A percentile compares a stretch with the other conserved stretches of the same genome.
phyloP scores from a whole-genome alignment of 108 stramenopile species.

The Mediolabrus comicus region DNA sequence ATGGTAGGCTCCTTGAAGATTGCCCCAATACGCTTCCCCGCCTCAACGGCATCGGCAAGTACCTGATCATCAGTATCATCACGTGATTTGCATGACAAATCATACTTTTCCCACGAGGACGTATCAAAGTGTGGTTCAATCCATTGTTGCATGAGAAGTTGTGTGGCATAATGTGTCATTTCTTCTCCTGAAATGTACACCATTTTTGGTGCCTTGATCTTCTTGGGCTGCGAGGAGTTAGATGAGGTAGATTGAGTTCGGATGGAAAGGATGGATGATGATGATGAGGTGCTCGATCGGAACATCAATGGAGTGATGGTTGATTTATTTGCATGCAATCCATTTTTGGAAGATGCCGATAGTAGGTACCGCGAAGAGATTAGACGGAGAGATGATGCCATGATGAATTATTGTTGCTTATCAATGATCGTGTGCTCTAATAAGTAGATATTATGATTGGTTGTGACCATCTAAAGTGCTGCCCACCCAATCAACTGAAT shows the following conservation, averaged over 20 bases:
- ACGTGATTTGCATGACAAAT: conserved; percentile 88
- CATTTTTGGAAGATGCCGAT: not conserved
- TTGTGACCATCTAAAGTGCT: too few species aligned
- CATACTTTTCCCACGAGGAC: conserved; percentile 83
- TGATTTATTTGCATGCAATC: not conserved
- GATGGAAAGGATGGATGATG: not conserved
- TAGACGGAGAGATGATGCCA: conserved; percentile 24
- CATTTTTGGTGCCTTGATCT: conserved; percentile 86
- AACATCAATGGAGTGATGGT: not conserved
- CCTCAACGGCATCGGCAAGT: conserved; percentile 88
- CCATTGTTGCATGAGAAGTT: conserved; percentile 91
- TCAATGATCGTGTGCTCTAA: too few species aligned
- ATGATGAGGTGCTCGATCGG: not conserved
- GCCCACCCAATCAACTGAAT: too few species aligned
- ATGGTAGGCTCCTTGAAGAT: conserved; percentile 99
- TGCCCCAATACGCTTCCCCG: conserved; percentile 87
- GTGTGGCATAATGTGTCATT: conserved; percentile 94
- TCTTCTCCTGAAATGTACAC: conserved; percentile 96
- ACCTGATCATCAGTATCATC: conserved; percentile 93
- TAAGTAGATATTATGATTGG: too few species aligned
- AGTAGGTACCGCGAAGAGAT: conserved; percentile 17
- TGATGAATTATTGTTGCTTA: not conserved
- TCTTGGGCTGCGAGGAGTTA: conserved; percentile 21
- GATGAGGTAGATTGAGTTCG: conserved; percentile 3
- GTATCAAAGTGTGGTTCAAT: conserved; percentile 93